Conservation (phyloP, 164 flowering plant species). For the Litsea cubeba region DNA sequence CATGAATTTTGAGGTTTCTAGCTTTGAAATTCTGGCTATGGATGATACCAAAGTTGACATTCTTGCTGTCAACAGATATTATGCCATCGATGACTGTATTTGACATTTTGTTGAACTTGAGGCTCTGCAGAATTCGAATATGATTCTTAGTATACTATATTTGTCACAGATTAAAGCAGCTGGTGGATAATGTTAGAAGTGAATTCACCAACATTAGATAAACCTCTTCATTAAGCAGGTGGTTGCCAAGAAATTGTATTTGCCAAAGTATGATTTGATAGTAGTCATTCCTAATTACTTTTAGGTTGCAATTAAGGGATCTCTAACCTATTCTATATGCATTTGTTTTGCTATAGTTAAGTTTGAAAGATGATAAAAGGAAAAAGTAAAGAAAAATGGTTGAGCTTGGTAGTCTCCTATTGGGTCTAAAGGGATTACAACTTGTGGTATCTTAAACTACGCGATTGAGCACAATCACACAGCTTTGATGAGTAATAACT, state of each 20-base stretch:
- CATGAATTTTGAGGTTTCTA: constrained; percentile 34
- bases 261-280: no score
- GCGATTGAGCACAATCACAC: no score
- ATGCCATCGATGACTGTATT: constrained; percentile 35
- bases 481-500: no score
- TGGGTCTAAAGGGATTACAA: no score
- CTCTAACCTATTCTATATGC: not conserved
- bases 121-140: constrained; percentile 23
- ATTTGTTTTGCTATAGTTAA: not conserved
- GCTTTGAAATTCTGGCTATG: constrained; percentile 40
- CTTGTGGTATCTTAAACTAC: no score
- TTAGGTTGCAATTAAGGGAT: not conserved
- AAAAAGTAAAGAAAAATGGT: not conserved
- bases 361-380: not conserved
- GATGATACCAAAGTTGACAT: constrained; percentile 52
- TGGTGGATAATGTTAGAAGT: not conserved
- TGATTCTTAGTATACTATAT: not conserved
- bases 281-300: no score
- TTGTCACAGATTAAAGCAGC: not conserved
- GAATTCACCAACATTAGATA: not conserved
- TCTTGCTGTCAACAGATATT: constrained; percentile 58
- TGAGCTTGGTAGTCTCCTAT: no score
- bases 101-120: constrained; percentile 47
- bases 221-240: not conserved
- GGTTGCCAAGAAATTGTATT: not conserved